Conservation (phyloP, 73 alveolate species). For the Tetrahymena borealis region DNA sequence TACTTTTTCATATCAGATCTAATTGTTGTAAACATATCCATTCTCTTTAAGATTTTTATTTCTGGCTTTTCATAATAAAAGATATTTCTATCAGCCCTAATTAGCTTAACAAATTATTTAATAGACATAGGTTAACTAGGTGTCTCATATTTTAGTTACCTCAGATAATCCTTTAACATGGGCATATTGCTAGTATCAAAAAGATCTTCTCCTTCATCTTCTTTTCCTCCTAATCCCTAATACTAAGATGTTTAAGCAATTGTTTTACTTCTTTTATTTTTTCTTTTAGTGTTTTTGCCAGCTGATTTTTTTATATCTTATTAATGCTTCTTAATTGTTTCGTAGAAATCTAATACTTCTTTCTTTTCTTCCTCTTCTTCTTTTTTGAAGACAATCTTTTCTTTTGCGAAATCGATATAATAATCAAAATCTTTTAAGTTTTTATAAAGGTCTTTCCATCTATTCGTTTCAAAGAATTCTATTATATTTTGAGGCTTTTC, state of each 20-base stretch:
- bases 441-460: neutral
- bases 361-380: neutral
- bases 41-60: neutral
- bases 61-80: neutral
- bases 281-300: neutral
- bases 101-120: neutral
- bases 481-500: neutral
- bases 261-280: neutral
- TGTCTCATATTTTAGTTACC: neutral
- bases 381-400: neutral
- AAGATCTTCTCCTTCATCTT: neutral
- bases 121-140: neutral
- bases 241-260: neutral
- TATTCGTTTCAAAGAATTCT: neutral
- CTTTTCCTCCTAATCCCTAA: neutral
- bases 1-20: neutral
- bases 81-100: neutral
- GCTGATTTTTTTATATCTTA: neutral
- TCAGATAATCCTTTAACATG: neutral
- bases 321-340: neutral
- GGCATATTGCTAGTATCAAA: neutral
- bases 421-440: neutral
- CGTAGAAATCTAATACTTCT: neutral
- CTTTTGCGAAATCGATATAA: neutral
- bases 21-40: neutral